Conservation (phyloP, 2,329 filamentous ascomycete genomes). For the Talaromyces verruculosus region DNA sequence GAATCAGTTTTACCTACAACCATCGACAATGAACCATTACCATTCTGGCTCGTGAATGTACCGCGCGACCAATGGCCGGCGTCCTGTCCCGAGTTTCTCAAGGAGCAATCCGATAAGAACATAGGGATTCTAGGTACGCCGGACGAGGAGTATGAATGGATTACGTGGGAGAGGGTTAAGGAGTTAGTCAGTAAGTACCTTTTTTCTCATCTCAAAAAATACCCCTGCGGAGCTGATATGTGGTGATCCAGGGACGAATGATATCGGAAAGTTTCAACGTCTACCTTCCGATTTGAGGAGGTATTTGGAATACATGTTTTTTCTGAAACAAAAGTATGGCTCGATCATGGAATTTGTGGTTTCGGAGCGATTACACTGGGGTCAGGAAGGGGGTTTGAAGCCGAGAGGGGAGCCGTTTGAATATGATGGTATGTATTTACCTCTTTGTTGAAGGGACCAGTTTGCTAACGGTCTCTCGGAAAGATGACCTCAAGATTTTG, state of each 20-base stretch:
- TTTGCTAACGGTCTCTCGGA: conserved; percentile 20
- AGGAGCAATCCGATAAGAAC: conserved; percentile 66
- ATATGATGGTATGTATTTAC: conserved; percentile 32
- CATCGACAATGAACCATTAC: conserved; percentile 36
- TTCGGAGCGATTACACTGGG: conserved; percentile 69
- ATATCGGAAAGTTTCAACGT: conserved; percentile 73
- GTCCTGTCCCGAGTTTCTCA: conserved; percentile 71
- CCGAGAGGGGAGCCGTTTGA: conserved; percentile 36
- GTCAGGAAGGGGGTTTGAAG: conserved; percentile 40
- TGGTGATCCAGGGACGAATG: conserved; percentile 53
- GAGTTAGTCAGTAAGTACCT: conserved; percentile 45
- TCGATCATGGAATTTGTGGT: conserved; percentile 77
- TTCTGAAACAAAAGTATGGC: conserved; percentile 66
- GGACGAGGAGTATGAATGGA: conserved; percentile 62
- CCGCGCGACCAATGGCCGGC: conserved; percentile 60
- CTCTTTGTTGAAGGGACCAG: background rate
- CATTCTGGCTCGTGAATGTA: conserved; percentile 84
- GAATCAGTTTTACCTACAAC: conserved; percentile 4
- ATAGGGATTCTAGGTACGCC: conserved; percentile 66
- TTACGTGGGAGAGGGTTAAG: conserved; percentile 69
- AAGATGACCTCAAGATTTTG: conserved; percentile 69
- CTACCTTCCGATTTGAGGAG: conserved; percentile 73
- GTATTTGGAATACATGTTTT: conserved; percentile 69
- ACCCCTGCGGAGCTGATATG: too few species aligned
- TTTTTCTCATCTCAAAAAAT: too few species aligned